Percentiles rank a stretch among this genome's conserved stretches.
Evolutionary conservation across 192 early-diverging fungal species (phyloP).

Genomic region (Backusella westeae): DNA sequence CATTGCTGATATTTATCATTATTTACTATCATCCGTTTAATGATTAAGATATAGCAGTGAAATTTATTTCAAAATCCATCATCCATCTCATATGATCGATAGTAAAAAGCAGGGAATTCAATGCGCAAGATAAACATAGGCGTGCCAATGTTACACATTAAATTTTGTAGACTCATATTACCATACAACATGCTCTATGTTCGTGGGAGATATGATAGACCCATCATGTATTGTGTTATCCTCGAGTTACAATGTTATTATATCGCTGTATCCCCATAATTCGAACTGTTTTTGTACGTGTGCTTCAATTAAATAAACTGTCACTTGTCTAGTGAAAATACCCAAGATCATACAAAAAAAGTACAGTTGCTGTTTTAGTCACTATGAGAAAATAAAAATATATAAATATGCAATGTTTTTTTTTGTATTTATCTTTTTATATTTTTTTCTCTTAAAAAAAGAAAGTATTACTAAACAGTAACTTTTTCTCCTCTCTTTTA

Average conservation of each 20-base stretch:
- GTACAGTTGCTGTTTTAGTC: background rate
- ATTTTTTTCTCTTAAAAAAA: background rate
- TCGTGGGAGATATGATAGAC: background rate
- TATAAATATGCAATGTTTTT: background rate
- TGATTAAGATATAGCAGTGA: background rate
- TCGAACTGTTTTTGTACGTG: background rate
- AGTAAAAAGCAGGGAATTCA: background rate
- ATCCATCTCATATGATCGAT: background rate
- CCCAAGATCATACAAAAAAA: conserved; percentile 3
- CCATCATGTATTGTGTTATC: background rate
- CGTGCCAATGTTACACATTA: background rate
- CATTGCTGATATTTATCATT: background rate
- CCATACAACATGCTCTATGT: background rate
- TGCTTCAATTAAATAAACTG: background rate
- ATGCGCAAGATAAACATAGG: background rate
- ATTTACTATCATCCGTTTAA: background rate
- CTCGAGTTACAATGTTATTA: background rate
- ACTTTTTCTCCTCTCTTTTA: background rate
- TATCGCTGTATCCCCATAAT: background rate
- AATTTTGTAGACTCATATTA: background rate
- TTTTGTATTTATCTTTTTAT: background rate
- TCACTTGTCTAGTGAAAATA: conserved; percentile 2
- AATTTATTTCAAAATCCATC: background rate
- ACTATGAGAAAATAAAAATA: background rate
- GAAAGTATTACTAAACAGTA: background rate